Conservation (phyloP, 768 basidiomycete species). For the Russula ochroleuca region DNA sequence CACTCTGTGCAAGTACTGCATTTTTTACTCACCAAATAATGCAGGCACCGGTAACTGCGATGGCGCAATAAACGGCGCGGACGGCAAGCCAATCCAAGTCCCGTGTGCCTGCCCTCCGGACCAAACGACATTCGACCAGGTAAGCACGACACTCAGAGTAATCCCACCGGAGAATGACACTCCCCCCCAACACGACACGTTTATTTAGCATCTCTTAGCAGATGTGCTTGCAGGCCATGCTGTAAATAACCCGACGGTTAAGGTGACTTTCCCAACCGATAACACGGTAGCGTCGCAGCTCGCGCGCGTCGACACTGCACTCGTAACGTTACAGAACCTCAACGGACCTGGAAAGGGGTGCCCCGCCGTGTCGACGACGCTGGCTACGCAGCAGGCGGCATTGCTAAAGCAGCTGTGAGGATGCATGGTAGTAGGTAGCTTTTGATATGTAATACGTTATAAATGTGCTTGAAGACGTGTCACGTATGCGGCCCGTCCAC, state of each 20-base stretch:
- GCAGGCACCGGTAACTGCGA: conserved; percentile 27
- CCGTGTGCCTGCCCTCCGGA: conserved; percentile 42
- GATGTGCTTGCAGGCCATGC: conserved; percentile 34
- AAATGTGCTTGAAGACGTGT: too few relatives aligned
- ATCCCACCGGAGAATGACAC: not conserved
- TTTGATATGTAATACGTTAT: too few relatives aligned
- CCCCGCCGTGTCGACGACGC: conserved; percentile 58
- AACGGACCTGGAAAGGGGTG: conserved; percentile 64
- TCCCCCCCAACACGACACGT: too few relatives aligned
- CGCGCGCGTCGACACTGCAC: conserved; percentile 53
- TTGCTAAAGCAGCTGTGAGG: conserved; percentile 15
- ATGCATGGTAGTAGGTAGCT: not conserved
- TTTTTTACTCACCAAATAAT: not conserved
- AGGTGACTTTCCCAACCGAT: conserved; percentile 60
- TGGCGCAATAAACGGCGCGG: conserved; percentile 31
- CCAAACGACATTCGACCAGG: conserved; percentile 35
- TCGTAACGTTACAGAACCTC: conserved; percentile 71
- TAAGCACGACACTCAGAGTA: not conserved
- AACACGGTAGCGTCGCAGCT: conserved; percentile 48
- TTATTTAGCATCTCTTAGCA: conserved; percentile 3
- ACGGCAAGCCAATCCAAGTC: conserved; percentile 39
- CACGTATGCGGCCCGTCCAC: too few relatives aligned
- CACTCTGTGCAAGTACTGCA: not conserved
- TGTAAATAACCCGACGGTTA: conserved; percentile 59
- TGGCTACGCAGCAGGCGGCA: conserved; percentile 32